Percentiles rank a stretch among this genome's conserved stretches.
These are phyloP conservation scores for Lenwebbia sp. DNA, from an alignment of 345 rosid species.

Conservation along the genomic window DNA sequence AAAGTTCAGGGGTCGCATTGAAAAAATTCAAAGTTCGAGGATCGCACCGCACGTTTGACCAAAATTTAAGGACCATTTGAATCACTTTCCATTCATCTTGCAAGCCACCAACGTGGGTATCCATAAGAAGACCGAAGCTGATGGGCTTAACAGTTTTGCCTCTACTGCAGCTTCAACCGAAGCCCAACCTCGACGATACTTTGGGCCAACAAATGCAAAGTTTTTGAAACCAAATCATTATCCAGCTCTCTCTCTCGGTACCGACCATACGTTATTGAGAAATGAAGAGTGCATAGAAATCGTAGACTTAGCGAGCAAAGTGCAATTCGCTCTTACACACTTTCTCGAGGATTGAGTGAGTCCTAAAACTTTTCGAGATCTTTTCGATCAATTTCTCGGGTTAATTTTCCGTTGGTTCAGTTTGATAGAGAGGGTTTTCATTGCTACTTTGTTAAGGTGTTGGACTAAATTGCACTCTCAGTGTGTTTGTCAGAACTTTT, in stretches of 20 bases:
- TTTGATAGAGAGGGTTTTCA: not conserved
- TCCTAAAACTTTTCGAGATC: not conserved
- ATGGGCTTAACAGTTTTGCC: not conserved
- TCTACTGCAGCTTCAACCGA: not conserved
- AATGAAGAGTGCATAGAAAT: not conserved
- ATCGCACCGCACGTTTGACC: no score
- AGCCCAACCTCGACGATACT: not conserved
- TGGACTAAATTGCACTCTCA: no score
- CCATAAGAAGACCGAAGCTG: not conserved
- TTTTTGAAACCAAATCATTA: not conserved
- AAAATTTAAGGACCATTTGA: no score
- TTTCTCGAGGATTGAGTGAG: not conserved
- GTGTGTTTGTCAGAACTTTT: no score
- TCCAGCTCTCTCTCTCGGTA: not conserved
- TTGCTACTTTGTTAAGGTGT: not conserved
- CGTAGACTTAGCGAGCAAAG: not conserved
- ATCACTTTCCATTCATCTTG: no score
- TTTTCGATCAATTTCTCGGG: not conserved
- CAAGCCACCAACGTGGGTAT: not conserved
- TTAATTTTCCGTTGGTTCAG: not conserved
- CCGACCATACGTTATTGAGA: not conserved
- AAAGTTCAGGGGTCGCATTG: no score
- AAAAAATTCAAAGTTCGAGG: no score
- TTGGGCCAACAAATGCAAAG: not conserved
- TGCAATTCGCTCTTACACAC: not conserved